phyloP scores from a whole-genome alignment of 768 basidiomycete species.

The Psilocybe azurescens region DNA sequence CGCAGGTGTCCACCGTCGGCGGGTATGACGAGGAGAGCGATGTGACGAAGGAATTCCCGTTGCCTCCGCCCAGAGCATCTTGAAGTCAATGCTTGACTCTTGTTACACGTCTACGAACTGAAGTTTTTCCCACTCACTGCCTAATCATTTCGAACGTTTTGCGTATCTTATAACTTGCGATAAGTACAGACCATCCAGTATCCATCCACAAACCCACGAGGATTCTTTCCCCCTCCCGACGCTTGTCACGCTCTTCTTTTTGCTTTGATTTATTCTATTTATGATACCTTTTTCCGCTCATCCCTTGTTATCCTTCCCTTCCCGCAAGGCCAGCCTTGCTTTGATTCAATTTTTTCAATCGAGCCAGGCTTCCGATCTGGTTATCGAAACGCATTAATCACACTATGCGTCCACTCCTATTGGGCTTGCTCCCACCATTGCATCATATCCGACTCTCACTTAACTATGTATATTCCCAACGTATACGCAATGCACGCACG shows the following conservation, averaged over 20 bases:
- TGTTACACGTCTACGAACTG: background rate
- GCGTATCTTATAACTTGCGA: background rate
- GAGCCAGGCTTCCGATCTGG: background rate
- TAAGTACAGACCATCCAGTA: background rate
- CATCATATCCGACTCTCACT: background rate
- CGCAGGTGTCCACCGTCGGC: slow-evolving; percentile 35
- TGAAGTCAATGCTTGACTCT: background rate
- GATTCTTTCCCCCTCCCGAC: background rate
- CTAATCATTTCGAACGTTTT: background rate
- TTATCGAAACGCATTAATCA: background rate
- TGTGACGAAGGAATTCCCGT: slow-evolving; percentile 43
- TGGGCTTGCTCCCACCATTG: background rate
- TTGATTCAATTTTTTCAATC: background rate
- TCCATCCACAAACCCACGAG: background rate
- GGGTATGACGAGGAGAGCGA: slow-evolving; percentile 45
- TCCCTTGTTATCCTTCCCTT: background rate
- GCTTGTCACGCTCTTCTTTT: background rate
- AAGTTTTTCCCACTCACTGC: background rate
- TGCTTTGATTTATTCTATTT: slow-evolving; percentile 2
- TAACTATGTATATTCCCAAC: background rate
- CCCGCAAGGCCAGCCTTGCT: background rate
- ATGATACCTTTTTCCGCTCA: background rate
- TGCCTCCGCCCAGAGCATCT: slow-evolving; percentile 34
- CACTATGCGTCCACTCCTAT: background rate
- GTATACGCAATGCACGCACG: no score